Evolutionary conservation across 2,329 filamentous ascomycete species (phyloP), one percentile per base, ranked within the genome.

Genomic region (Coleophoma crateriformis): DNA sequence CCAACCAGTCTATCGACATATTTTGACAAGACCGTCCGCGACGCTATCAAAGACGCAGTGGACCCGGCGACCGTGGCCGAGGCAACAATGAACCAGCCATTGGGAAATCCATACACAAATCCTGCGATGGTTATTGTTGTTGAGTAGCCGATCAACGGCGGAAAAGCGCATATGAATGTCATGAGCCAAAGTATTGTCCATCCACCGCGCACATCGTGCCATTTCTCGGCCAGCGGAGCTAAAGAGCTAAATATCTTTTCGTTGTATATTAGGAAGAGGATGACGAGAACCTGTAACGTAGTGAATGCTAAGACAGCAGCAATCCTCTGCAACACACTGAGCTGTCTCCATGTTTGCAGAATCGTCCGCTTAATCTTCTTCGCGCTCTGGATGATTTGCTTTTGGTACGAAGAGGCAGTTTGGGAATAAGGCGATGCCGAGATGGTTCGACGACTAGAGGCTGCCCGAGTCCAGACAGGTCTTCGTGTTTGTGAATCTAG

Each of bases 1-100:
- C 88, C 88, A 45, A 96, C 86, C 59, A 96, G 76, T 15, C 84
- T 77, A 59, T 90, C 77, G 27, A 97, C 91, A 65, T 91, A 91
- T 41, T 72, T 73, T 57, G 85, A 86, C 51, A 97, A 75, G 40
- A 96, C 69, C 5, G 88, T 89, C 55, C 94, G 78, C 47, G 87
- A 90, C 42, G 88, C 82, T 51, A 95, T 64, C 64, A 99, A 97
- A 0, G 90, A 85, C 41, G 76, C 82, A 1, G 88, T 83, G 17
- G 86, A 90, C 37, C 94, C 94, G 33, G 82, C 68, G 2, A 96
- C 77, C 17, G 88, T 95, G 14, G 88, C 90, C 1, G 80, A 75
- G 1, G 90, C 85, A 45, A 88, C 75, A 45, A 96, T 79, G 51
- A 79, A 73, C 75, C 82, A 94, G 71, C 83, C 83, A 61, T 82